phyloP scores from a whole-genome alignment of 495 filamentous ascomycete species.

The Penicillium chermesinum region DNA sequence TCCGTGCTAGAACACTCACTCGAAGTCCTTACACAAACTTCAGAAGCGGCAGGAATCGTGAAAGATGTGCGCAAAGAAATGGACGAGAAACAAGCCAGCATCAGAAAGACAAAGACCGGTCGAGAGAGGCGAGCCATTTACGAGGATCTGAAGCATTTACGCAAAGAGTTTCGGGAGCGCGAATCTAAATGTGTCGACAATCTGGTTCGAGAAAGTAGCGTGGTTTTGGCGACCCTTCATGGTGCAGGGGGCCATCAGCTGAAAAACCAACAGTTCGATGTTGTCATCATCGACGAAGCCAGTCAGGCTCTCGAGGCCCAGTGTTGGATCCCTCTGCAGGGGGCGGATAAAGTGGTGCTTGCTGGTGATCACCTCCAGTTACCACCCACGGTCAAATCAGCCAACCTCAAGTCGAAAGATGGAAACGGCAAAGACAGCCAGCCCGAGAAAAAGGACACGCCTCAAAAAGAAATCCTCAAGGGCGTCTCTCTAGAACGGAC shows the following conservation, averaged over 20 bases:
- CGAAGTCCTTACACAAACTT: conserved; percentile 87
- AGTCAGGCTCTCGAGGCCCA: conserved; percentile 95
- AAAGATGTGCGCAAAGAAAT: conserved; percentile 88
- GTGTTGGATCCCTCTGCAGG: conserved; percentile 90
- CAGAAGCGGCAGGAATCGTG: conserved; percentile 85
- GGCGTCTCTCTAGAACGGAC: conserved; percentile 70
- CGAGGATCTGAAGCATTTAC: conserved; percentile 72
- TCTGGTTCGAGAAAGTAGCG: conserved; percentile 70
- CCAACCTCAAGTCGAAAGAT: not conserved
- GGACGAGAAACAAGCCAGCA: conserved; percentile 82
- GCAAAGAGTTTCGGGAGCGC: conserved; percentile 83
- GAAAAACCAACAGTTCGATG: conserved; percentile 77
- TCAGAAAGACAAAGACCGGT: conserved; percentile 79
- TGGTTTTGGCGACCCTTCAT: conserved; percentile 89
- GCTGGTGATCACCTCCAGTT: conserved; percentile 94
- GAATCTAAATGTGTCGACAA: conserved; percentile 75
- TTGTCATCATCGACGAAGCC: conserved; percentile 92
- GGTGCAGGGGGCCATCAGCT: conserved; percentile 86
- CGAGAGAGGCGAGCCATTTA: conserved; percentile 79
- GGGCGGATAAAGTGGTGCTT: conserved; percentile 77
- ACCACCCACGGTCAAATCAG: conserved; percentile 87
- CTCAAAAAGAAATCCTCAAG: conserved; percentile 24
- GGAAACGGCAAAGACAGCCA: conserved; percentile 15
- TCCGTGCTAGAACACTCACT: conserved; percentile 85
- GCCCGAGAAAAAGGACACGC: conserved; percentile 18